Conservation (phyloP, 352 stramenopile species). For the Phytophthora capsici region DNA sequence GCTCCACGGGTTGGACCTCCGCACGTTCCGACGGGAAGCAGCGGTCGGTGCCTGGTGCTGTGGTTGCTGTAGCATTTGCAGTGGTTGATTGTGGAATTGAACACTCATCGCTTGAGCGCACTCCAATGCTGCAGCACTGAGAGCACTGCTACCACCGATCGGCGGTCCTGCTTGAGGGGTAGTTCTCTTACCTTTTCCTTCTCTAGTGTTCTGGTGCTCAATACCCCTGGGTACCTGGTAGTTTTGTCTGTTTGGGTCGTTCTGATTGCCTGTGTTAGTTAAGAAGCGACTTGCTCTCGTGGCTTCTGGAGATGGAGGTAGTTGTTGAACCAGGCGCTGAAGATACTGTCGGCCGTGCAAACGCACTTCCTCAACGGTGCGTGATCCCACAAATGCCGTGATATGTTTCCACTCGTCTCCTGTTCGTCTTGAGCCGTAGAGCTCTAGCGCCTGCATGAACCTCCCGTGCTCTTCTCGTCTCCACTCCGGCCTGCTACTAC, state of each 20-base stretch:
- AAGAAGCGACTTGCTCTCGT: conserved; percentile 27
- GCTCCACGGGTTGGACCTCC: conserved; percentile 63
- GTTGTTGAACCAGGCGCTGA: conserved; percentile 68
- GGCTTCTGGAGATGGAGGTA: conserved; percentile 25
- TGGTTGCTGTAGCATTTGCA: conserved; percentile 20
- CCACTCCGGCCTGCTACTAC: conserved; percentile 40
- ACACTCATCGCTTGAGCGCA: conserved; percentile 37
- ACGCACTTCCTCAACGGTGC: conserved; percentile 69
- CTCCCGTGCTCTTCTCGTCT: conserved; percentile 71
- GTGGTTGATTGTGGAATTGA: conserved; percentile 19
- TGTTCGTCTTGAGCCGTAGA: conserved; percentile 55
- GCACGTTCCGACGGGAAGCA: conserved; percentile 33
- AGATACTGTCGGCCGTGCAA: conserved; percentile 78
- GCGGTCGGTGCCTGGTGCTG: conserved; percentile 16
- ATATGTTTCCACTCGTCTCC: conserved; percentile 80
- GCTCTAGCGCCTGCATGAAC: conserved; percentile 85
- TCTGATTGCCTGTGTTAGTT: conserved; percentile 29
- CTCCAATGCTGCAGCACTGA: conserved; percentile 37
- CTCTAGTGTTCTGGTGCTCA: conserved; percentile 20
- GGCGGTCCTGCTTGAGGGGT: background rate
- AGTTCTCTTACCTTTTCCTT: conserved; percentile 14
- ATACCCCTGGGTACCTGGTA: conserved; percentile 20
- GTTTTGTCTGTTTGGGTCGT: conserved; percentile 38
- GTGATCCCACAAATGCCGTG: conserved; percentile 70
- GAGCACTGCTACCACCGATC: conserved; percentile 12